phyloP scores from a whole-genome alignment of 441 rosid genomes.

The Populus hybrid region DNA sequence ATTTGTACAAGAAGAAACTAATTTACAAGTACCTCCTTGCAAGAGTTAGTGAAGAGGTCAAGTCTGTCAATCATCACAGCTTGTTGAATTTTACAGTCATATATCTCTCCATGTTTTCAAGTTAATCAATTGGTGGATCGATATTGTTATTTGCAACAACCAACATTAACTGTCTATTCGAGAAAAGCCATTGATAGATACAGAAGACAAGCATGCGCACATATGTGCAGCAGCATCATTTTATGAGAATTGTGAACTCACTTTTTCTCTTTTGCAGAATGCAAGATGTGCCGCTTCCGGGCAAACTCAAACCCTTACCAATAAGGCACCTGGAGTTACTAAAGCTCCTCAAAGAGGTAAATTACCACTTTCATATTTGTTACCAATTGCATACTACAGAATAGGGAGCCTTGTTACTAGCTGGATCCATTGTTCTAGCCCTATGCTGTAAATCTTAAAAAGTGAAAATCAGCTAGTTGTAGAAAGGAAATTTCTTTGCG shows the following conservation, averaged over 20 bases:
- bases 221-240: neutral
- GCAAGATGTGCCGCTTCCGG: constrained; percentile 56
- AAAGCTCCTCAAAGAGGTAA: constrained; percentile 68
- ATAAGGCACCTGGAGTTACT: constrained; percentile 62
- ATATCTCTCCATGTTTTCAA: neutral
- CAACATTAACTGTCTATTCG: neutral
- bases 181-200: neutral
- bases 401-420: neutral
- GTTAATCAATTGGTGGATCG: neutral
- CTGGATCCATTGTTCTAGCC: neutral
- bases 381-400: neutral
- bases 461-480: neutral
- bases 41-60: neutral
- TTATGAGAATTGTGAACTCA: neutral
- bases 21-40: neutral
- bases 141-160: neutral
- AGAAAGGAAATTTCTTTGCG: neutral
- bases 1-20: neutral
- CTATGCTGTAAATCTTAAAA: neutral
- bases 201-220: neutral
- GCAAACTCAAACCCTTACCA: constrained; percentile 69
- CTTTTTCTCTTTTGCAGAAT: constrained; percentile 36
- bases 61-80: neutral
- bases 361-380: neutral
- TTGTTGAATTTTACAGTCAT: neutral